These are phyloP conservation scores for Ophiocordyceps australis DNA, from an alignment of 2,329 filamentous ascomycete species.

Conservation along the genomic window DNA sequence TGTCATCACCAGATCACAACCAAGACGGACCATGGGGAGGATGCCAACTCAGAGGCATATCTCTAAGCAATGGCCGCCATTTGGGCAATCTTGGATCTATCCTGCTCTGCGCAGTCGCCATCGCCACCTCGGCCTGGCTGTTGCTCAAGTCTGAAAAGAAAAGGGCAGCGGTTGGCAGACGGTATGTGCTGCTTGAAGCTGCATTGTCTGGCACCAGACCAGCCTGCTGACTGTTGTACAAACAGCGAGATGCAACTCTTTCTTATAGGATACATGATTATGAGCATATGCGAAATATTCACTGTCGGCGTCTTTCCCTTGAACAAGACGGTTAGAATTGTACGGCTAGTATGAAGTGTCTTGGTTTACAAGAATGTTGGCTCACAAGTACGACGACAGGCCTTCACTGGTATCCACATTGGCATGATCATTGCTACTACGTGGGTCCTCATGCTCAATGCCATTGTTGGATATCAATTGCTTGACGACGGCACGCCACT, in stretches of 20 bases:
- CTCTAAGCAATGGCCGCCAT: constrained; percentile 42
- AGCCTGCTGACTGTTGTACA: not conserved
- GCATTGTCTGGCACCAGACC: not conserved
- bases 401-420: constrained; percentile 78
- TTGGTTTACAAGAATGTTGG: too few species aligned
- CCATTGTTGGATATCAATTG: constrained; percentile 80
- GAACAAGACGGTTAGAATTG: constrained; percentile 48
- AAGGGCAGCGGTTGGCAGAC: constrained; percentile 80
- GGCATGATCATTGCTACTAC: constrained; percentile 74
- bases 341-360: too few species aligned
- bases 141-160: constrained; percentile 74
- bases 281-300: constrained; percentile 93
- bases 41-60: constrained; percentile 61
- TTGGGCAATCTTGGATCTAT: constrained; percentile 90
- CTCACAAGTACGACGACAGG: too few species aligned
- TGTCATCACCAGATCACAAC: constrained; percentile 43
- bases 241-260: constrained; percentile 91
- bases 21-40: constrained; percentile 44
- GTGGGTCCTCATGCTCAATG: constrained; percentile 87
- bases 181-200: constrained; percentile 28
- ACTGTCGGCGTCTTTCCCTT: constrained; percentile 81
- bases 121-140: constrained; percentile 47
- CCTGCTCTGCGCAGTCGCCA: constrained; percentile 60
- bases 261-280: constrained; percentile 66
- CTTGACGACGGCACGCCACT: constrained; percentile 83